Evolutionary conservation across 2,329 filamentous ascomycete genomes (phyloP).

Genomic region (Coniochaeta sp.): DNA sequence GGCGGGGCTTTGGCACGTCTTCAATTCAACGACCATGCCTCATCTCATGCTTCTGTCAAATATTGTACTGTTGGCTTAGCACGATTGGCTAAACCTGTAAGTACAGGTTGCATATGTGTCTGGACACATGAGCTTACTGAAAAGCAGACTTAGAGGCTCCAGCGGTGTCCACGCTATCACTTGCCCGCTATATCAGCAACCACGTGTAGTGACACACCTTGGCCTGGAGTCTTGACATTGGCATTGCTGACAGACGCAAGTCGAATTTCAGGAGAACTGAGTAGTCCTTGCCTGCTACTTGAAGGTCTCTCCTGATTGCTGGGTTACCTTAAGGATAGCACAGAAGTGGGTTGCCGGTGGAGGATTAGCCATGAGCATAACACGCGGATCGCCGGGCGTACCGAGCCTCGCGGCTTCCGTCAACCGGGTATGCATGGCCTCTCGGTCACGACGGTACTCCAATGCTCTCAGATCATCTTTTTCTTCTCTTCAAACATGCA

Average conservation of each 20-base stretch:
- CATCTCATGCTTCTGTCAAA: not conserved
- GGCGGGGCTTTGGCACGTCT: not conserved
- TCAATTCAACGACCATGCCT: not conserved
- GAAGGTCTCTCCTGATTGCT: too few relatives aligned
- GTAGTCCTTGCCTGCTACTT: too few relatives aligned
- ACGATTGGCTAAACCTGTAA: not conserved
- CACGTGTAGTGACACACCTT: too few relatives aligned
- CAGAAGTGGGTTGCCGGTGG: not conserved
- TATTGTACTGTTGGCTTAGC: not conserved
- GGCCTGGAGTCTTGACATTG: not conserved
- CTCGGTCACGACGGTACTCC: not conserved
- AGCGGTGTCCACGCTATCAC: too few relatives aligned
- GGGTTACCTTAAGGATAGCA: too few relatives aligned
- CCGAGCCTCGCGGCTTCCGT: not conserved
- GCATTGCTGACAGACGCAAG: not conserved
- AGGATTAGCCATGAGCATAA: not conserved
- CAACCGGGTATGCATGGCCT: not conserved
- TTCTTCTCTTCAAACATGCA: not conserved
- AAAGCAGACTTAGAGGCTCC: not conserved
- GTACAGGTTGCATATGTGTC: not conserved
- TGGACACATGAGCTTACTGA: not conserved
- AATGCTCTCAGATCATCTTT: not conserved
- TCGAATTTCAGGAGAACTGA: too few relatives aligned
- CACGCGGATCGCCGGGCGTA: not conserved
- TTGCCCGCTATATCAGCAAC: too few relatives aligned